Evolutionary conservation across 495 filamentous ascomycete species (phyloP).

Genomic region (Neurospora cerealis): DNA sequence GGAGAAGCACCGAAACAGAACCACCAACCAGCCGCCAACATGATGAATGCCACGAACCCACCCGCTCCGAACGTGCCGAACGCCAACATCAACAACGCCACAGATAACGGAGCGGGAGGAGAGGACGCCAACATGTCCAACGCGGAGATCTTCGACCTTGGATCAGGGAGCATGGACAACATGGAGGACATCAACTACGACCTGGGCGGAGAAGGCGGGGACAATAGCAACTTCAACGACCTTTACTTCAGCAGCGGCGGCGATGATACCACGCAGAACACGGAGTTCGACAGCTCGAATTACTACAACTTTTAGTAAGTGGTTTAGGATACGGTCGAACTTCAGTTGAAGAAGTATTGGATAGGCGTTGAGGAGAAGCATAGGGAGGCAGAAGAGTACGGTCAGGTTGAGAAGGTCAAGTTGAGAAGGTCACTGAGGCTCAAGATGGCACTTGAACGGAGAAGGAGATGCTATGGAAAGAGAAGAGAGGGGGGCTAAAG

Average conservation of each 20-base stretch:
- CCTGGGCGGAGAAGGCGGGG: conserved; percentile 22
- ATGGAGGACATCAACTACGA: conserved; percentile 26
- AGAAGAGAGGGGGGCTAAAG: background rate
- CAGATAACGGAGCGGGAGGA: conserved; percentile 1
- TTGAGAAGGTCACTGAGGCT: background rate
- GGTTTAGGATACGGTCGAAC: background rate
- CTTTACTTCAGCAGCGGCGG: conserved; percentile 21
- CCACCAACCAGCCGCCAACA: background rate
- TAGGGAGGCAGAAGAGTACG: background rate
- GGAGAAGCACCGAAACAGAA: conserved; percentile 12
- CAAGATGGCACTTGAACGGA: background rate
- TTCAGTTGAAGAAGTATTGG: background rate
- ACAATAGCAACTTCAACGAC: conserved; percentile 30
- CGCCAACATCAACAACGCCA: background rate
- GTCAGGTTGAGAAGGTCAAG: background rate
- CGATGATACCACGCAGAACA: conserved; percentile 21
- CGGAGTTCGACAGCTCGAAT: conserved; percentile 25
- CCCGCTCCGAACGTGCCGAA: background rate
- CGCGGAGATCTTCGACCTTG: conserved; percentile 28
- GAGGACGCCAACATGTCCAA: conserved; percentile 12
- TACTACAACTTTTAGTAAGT: conserved; percentile 11
- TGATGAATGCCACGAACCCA: background rate
- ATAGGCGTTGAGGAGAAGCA: background rate
- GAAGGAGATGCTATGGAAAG: background rate
- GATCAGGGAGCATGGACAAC: conserved; percentile 20